Conservation (phyloP, 2,329 filamentous ascomycete genomes). For the Nemania bipapillata region DNA sequence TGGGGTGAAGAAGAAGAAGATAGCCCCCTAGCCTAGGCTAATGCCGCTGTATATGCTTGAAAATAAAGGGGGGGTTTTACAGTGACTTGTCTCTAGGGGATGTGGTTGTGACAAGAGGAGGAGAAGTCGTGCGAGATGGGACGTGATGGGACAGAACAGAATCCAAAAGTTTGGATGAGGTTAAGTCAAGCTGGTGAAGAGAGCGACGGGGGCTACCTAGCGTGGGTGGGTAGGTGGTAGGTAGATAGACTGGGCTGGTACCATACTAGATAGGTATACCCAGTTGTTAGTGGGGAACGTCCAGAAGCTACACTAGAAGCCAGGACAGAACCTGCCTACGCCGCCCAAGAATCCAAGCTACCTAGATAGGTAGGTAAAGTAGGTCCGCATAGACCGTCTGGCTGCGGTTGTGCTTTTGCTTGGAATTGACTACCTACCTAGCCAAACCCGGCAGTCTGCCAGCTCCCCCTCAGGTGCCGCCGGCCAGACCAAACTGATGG, state of each 20-base stretch:
- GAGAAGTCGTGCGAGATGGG: constrained; percentile 30
- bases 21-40: constrained; percentile 19
- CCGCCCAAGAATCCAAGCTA: background rate
- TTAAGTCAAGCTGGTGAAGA: constrained; percentile 37
- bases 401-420: background rate
- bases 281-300: constrained; percentile 16
- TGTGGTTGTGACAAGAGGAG: constrained; percentile 25
- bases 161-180: constrained; percentile 42
- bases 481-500: constrained; percentile 10
- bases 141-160: constrained; percentile 31
- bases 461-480: constrained; percentile 27
- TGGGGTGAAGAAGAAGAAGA: constrained; percentile 27
- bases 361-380: background rate
- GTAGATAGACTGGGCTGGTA: constrained; percentile 5
- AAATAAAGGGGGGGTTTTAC: constrained; percentile 3
- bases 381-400: background rate
- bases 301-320: background rate
- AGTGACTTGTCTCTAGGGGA: constrained; percentile 37
- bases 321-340: background rate
- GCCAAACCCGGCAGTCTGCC: constrained; percentile 12
- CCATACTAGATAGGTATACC: background rate
- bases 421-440: too few species aligned
- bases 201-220: constrained; percentile 38
- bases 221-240: constrained; percentile 28
- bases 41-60: constrained; percentile 26